A percentile compares a stretch with the other conserved stretches of the same genome.
phyloP scores from a whole-genome alignment of 2,329 filamentous ascomycete genomes.

The Cercospora canescens region DNA sequence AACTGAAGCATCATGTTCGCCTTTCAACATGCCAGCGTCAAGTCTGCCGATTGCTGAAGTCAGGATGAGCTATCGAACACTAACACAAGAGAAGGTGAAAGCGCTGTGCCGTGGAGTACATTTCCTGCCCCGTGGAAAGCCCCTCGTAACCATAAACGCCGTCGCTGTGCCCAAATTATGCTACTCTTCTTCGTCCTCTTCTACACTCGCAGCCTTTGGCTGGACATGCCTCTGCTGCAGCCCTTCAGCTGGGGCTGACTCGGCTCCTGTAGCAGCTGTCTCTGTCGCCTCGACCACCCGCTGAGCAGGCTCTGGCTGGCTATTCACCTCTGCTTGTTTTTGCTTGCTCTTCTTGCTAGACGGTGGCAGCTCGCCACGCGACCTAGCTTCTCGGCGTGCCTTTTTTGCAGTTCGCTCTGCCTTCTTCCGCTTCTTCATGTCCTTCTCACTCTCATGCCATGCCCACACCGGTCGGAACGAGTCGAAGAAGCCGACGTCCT shows the following conservation, averaged over 20 bases:
- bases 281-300: slow-evolving; percentile 8
- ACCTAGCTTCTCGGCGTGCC: slow-evolving; percentile 33
- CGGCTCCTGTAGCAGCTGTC: slow-evolving; percentile 27
- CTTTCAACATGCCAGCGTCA: not conserved
- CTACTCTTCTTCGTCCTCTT: slow-evolving; percentile 30
- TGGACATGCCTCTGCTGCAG: slow-evolving; percentile 29
- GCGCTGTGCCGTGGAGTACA: not conserved
- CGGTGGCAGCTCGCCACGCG: slow-evolving; percentile 24
- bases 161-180: slow-evolving; percentile 15
- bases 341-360: slow-evolving; percentile 20
- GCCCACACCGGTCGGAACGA: slow-evolving; percentile 96
- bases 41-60: not conserved
- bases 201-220: slow-evolving; percentile 34
- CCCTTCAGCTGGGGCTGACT: slow-evolving; percentile 18
- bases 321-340: slow-evolving; percentile 18
- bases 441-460: slow-evolving; percentile 69
- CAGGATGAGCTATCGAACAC: not conserved
- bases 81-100: not conserved
- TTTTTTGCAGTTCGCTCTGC: slow-evolving; percentile 35
- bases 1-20: not conserved
- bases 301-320: slow-evolving; percentile 11
- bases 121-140: not conserved
- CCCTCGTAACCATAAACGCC: slow-evolving; percentile 13
- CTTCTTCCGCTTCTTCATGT: slow-evolving; percentile 41
- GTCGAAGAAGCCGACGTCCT: slow-evolving; percentile 97